phyloP scores from a whole-genome alignment of 192 early-diverging fungal species.

The Coemansia sp. region DNA sequence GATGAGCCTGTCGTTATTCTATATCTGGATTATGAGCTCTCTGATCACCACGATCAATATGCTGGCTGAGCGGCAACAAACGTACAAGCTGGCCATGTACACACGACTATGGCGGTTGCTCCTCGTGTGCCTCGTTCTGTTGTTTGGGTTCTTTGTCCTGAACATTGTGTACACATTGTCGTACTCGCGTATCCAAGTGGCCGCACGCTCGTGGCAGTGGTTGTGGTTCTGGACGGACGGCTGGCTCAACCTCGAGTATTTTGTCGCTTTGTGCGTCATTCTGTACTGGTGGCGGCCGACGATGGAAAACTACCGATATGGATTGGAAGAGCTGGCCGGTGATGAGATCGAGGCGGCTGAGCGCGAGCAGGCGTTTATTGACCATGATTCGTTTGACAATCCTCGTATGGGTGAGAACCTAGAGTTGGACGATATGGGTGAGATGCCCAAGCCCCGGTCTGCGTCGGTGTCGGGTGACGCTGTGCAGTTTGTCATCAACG shows the following conservation, averaged over 20 bases:
- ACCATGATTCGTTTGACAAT: constrained; percentile 38
- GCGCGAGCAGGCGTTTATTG: constrained; percentile 45
- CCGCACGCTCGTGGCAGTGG: constrained; percentile 76
- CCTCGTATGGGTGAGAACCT: constrained; percentile 52
- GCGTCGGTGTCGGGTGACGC: constrained; percentile 31
- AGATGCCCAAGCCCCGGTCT: constrained; percentile 2
- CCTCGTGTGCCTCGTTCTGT: constrained; percentile 68
- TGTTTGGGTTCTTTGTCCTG: constrained; percentile 77
- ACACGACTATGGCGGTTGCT: constrained; percentile 77
- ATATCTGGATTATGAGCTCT: constrained; percentile 89
- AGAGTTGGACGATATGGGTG: constrained; percentile 38
- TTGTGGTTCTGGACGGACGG: constrained; percentile 93
- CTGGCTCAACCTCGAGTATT: constrained; percentile 88
- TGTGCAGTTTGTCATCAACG: constrained; percentile 46
- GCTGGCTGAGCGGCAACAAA: constrained; percentile 77
- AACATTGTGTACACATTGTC: constrained; percentile 77
- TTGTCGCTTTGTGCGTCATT: constrained; percentile 75
- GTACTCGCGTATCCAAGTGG: constrained; percentile 63
- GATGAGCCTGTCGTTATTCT: constrained; percentile 87
- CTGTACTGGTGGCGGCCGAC: constrained; percentile 92
- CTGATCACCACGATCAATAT: constrained; percentile 74
- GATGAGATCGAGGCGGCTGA: constrained; percentile 73
- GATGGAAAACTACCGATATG: constrained; percentile 85
- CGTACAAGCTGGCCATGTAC: constrained; percentile 92
- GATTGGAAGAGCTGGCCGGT: constrained; percentile 77